Evolutionary conservation across 164 flowering plant genomes (phyloP).

Genomic region (Umbilicus rupestris): DNA sequence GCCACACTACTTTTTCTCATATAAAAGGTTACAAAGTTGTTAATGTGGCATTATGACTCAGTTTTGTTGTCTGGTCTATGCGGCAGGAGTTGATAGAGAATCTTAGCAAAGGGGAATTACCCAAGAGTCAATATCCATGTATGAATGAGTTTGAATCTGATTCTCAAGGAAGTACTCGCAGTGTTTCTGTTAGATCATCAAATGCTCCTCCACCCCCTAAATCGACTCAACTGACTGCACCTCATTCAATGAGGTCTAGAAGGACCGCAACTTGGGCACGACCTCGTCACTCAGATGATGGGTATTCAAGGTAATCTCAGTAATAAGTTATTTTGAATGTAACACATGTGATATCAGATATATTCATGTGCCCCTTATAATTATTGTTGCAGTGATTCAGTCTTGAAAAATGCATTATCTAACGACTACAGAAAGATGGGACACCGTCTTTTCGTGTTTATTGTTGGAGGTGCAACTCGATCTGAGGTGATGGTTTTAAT

Average conservation of each 20-base stretch:
- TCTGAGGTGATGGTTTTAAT: constrained; percentile 58
- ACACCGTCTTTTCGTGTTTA: constrained; percentile 80
- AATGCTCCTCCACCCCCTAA: constrained; percentile 21
- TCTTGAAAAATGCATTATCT: constrained; percentile 36
- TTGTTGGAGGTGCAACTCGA: constrained; percentile 96
- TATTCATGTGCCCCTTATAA: background rate
- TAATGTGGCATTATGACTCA: background rate
- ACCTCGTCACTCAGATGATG: constrained; percentile 76
- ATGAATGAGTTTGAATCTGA: constrained; percentile 54
- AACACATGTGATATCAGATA: background rate
- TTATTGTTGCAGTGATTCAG: constrained; percentile 50
- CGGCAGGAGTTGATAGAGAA: constrained; percentile 80
- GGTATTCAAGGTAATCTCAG: constrained; percentile 55
- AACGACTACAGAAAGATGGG: constrained; percentile 83
- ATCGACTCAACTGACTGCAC: constrained; percentile 29
- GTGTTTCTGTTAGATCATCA: constrained; percentile 8
- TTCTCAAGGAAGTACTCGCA: constrained; percentile 19
- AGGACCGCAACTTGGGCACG: constrained; percentile 90
- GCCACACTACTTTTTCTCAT: background rate
- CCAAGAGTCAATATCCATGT: constrained; percentile 69
- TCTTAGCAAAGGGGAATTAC: constrained; percentile 62
- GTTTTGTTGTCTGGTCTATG: background rate
- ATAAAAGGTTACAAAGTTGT: background rate
- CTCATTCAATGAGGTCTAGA: constrained; percentile 86
- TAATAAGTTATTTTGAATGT: background rate